These are phyloP conservation scores for Asterochloris sp. DNA, from an alignment of 139 green algal genomes.

Conservation along the genomic window DNA sequence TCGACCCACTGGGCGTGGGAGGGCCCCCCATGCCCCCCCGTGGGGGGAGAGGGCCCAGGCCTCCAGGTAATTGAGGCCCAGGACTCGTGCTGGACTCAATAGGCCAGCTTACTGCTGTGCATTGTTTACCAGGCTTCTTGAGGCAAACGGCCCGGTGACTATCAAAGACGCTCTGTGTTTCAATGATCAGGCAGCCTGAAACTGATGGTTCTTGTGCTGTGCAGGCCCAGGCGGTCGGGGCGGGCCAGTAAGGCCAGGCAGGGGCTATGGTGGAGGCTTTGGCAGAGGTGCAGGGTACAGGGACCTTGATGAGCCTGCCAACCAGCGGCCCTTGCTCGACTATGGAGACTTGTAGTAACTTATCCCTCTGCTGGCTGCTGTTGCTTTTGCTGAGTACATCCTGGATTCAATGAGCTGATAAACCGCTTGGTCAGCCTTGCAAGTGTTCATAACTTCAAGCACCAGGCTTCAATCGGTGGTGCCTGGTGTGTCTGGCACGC, in stretches of 20 bases:
- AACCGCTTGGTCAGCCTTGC: neutral
- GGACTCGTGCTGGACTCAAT: too few relatives aligned
- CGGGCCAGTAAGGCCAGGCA: neutral
- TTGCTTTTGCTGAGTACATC: neutral
- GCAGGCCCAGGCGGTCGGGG: too few relatives aligned
- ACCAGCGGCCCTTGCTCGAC: conserved; percentile 81
- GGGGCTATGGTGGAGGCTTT: conserved; percentile 5
- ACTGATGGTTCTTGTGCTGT: neutral
- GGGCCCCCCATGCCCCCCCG: too few relatives aligned
- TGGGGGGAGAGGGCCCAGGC: too few relatives aligned
- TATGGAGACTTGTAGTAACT: conserved; percentile 75
- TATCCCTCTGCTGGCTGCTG: too few relatives aligned
- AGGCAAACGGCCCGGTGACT: too few relatives aligned
- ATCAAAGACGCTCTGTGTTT: too few relatives aligned
- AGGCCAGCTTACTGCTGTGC: too few relatives aligned
- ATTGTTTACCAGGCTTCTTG: too few relatives aligned
- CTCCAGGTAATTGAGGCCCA: too few relatives aligned
- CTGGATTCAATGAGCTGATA: neutral
- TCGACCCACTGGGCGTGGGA: too few relatives aligned
- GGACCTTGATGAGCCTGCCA: conserved; percentile 77
- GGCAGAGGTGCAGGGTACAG: conserved; percentile 56
- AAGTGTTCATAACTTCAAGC: neutral
- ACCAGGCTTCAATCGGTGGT: neutral
- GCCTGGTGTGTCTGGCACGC: neutral
- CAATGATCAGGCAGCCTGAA: too few relatives aligned